Percentiles rank a stretch among this genome's conserved stretches.
phyloP scores from a whole-genome alignment of 2,329 filamentous ascomycete species.

The Aspergillus fructus region DNA sequence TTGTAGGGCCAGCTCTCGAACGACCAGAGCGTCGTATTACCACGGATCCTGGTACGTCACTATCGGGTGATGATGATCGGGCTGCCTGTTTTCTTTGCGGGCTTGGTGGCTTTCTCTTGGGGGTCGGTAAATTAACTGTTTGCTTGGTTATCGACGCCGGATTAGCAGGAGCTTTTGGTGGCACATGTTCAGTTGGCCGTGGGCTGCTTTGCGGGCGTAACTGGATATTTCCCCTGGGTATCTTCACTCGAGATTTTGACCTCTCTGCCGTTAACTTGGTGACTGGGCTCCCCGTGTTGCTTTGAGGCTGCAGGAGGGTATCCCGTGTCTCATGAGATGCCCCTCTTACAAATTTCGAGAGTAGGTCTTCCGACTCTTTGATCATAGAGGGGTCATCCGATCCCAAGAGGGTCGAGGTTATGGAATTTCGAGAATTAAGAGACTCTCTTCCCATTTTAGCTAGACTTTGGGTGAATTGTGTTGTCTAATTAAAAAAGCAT shows the following conservation, averaged over 20 bases:
- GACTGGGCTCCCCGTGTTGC: neutral
- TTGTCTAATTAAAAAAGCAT: neutral
- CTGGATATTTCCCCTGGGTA: neutral
- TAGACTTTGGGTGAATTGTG: neutral
- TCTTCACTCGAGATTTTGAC: neutral
- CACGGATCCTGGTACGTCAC: neutral
- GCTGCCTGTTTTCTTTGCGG: neutral
- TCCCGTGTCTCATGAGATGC: slow-evolving; percentile 8
- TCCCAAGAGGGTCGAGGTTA: neutral
- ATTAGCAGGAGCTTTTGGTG: neutral
- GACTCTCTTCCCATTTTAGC: slow-evolving; percentile 4
- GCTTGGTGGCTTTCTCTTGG: neutral
- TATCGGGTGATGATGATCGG: neutral
- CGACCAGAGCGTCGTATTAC: slow-evolving; percentile 29
- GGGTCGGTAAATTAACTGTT: neutral
- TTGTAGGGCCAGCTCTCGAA: slow-evolving; percentile 25
- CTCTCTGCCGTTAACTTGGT: neutral
- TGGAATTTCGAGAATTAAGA: neutral
- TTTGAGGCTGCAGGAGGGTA: neutral
- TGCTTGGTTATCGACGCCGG: neutral
- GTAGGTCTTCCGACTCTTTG: slow-evolving; percentile 23
- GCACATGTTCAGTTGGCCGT: neutral
- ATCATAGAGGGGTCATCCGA: slow-evolving; percentile 22
- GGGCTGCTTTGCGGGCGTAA: neutral
- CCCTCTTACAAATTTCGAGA: slow-evolving; percentile 26